These are phyloP conservation scores for Ziziphus jujuba DNA, from an alignment of 306 rosid species.

Conservation along the genomic window DNA sequence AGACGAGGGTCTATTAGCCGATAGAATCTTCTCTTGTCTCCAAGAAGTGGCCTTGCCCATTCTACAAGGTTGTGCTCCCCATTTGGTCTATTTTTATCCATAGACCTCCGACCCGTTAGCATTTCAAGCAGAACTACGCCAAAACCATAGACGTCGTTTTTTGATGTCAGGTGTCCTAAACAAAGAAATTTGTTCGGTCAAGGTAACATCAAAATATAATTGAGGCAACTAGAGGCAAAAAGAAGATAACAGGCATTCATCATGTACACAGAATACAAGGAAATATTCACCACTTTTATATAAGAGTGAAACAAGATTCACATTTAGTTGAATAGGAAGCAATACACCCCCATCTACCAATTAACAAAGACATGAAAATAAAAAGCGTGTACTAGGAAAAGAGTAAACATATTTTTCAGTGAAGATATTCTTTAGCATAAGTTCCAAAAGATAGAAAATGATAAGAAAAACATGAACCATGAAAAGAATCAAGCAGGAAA, in stretches of 20 bases:
- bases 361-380: no score
- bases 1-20: conserved; percentile 84
- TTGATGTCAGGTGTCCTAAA: conserved; percentile 87
- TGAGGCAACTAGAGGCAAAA: not conserved
- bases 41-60: conserved; percentile 84
- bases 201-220: conserved; percentile 19
- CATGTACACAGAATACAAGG: no score
- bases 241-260: not conserved
- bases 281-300: no score
- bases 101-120: conserved; percentile 87
- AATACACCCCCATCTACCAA: no score
- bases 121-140: conserved; percentile 95
- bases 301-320: no score
- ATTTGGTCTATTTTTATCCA: conserved; percentile 87
- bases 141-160: conserved; percentile 93
- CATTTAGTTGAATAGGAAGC: no score
- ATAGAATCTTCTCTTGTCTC: conserved; percentile 70
- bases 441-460: no score
- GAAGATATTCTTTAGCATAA: no score
- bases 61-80: conserved; percentile 95
- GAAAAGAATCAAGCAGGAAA: no score
- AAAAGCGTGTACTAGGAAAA: no score
- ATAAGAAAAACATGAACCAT: no score
- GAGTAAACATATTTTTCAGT: no score
- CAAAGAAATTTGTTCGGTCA: conserved; percentile 12